A percentile compares a stretch with the other conserved stretches of the same genome.
These are phyloP conservation scores for Scleromitrula shiraiana DNA, from an alignment of 2,329 filamentous ascomycete species.

Conservation along the genomic window DNA sequence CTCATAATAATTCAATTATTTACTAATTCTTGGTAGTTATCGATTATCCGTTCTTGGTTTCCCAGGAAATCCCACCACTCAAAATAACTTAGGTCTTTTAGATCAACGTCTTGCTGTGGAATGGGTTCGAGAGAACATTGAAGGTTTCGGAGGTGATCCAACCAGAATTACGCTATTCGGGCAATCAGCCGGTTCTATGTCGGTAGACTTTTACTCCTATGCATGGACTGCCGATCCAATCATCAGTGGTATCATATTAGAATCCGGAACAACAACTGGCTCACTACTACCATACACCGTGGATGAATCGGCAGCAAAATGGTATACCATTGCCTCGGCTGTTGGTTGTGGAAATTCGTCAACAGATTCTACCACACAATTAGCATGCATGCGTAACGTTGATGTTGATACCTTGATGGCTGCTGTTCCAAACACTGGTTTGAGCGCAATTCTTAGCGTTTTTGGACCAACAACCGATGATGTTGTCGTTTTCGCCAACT, in stretches of 20 bases:
- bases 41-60: slow-evolving; percentile 61
- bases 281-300: slow-evolving; percentile 20
- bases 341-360: slow-evolving; percentile 26
- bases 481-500: slow-evolving; percentile 25
- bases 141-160: slow-evolving; percentile 35
- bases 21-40: slow-evolving; percentile 36
- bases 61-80: slow-evolving; percentile 37
- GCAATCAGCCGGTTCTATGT: slow-evolving; percentile 32
- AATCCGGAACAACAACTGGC: slow-evolving; percentile 21
- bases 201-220: slow-evolving; percentile 15
- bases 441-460: slow-evolving; percentile 11
- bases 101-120: slow-evolving; percentile 51
- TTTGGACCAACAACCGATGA: slow-evolving; percentile 26
- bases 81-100: slow-evolving; percentile 41
- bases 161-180: slow-evolving; percentile 34
- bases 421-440: slow-evolving; percentile 9
- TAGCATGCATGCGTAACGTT: slow-evolving; percentile 25
- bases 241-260: slow-evolving; percentile 16
- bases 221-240: slow-evolving; percentile 13
- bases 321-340: slow-evolving; percentile 19
- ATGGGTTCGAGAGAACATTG: slow-evolving; percentile 52
- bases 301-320: slow-evolving; percentile 13
- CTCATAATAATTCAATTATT: too few species aligned
- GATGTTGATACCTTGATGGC: slow-evolving; percentile 16
- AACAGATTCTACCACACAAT: slow-evolving; percentile 14